A percentile compares a stretch with the other conserved stretches of the same genome.
These are phyloP conservation scores for Blastobotrys americana DNA, from an alignment of 805 yeast species.

Conservation along the genomic window DNA sequence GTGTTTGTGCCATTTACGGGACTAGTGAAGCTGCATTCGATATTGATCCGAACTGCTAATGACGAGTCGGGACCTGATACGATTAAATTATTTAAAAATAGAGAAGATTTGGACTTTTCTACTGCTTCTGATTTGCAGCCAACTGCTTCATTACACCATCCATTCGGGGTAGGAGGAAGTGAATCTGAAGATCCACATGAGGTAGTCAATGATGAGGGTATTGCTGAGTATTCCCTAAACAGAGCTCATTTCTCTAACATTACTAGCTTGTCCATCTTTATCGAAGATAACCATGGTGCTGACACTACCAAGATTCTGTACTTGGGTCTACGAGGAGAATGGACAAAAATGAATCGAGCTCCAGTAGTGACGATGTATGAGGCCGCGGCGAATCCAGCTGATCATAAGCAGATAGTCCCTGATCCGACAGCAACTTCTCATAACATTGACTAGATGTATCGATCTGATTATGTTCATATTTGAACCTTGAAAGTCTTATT, in stretches of 20 bases:
- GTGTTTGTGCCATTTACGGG: conserved; percentile 75
- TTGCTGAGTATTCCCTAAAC: conserved; percentile 78
- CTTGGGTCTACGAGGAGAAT: conserved; percentile 69
- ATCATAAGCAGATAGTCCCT: conserved; percentile 46
- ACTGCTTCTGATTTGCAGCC: conserved; percentile 44
- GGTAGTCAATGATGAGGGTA: conserved; percentile 38
- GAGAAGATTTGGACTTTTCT: conserved; percentile 64
- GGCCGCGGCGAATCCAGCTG: conserved; percentile 87
- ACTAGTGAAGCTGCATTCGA: conserved; percentile 62
- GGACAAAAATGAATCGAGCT: conserved; percentile 41
- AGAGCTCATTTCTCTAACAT: conserved; percentile 67
- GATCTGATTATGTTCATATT: too few relatives aligned
- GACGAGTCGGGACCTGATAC: conserved; percentile 59
- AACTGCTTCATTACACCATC: conserved; percentile 51
- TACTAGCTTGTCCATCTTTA: conserved; percentile 56
- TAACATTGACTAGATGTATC: background rate
- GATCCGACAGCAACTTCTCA: conserved; percentile 9
- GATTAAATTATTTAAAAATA: conserved; percentile 68
- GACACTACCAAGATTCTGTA: conserved; percentile 54
- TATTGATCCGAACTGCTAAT: conserved; percentile 61
- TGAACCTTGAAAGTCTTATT: too few relatives aligned
- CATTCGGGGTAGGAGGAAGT: conserved; percentile 42
- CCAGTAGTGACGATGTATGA: conserved; percentile 79
- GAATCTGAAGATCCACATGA: conserved; percentile 23
- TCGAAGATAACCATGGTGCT: conserved; percentile 58